These are phyloP conservation scores for Plasmodium chabaudi DNA, from an alignment of 169 alveolate species.

Conservation along the genomic window DNA sequence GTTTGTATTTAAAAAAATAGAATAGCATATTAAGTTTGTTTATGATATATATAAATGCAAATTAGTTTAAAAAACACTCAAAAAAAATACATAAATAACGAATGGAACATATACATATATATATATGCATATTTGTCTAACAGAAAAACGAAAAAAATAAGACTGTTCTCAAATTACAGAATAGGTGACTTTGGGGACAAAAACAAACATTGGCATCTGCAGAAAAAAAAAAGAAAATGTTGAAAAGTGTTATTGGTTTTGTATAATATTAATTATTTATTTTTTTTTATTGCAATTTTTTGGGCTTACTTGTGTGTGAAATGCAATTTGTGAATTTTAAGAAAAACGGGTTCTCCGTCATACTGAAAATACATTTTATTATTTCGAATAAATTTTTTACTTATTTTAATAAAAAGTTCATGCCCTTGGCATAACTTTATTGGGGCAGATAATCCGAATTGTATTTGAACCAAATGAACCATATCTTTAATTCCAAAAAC, in stretches of 20 bases:
- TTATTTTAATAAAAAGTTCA: slow-evolving; percentile 48
- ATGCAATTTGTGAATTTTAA: slow-evolving; percentile 58
- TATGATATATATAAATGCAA: slow-evolving; percentile 1
- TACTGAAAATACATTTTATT: slow-evolving; percentile 63
- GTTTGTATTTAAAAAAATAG: no score
- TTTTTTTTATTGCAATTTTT: not conserved
- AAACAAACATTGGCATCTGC: slow-evolving; percentile 73
- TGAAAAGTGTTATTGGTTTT: not conserved
- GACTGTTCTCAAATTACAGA: not conserved
- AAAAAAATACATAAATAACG: not conserved
- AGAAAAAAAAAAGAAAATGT: not conserved
- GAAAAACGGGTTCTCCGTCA: slow-evolving; percentile 67
- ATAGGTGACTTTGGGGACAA: slow-evolving; percentile 61
- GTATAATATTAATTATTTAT: not conserved
- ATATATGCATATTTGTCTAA: slow-evolving; percentile 12
- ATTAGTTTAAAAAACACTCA: not conserved
- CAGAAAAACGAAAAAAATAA: slow-evolving; percentile 38
- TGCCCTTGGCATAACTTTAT: slow-evolving; percentile 59
- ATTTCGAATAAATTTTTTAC: slow-evolving; percentile 34
- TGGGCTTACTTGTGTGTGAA: slow-evolving; percentile 60
- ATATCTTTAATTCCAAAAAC: slow-evolving; percentile 84
- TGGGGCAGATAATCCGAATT: slow-evolving; percentile 68
- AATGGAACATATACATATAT: not conserved
- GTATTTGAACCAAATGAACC: slow-evolving; percentile 85
- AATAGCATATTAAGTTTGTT: not conserved